Conservation (phyloP, 2,329 filamentous ascomycete species). For the Xylaria sp. region DNA sequence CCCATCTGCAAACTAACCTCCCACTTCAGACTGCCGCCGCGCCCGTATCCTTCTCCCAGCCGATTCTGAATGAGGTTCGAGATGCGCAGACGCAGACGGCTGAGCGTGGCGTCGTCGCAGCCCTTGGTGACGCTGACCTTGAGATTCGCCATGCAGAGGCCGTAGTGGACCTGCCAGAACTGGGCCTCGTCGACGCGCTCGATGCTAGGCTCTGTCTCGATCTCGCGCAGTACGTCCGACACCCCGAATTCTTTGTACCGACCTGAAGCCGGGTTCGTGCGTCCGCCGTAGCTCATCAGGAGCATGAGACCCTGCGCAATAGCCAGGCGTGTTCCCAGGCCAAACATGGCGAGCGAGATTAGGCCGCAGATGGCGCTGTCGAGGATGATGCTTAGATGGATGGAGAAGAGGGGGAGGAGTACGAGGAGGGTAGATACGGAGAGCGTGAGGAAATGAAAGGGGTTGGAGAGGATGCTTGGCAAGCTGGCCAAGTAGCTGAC, state of each 20-base stretch:
- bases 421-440: conserved; percentile 78
- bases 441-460: conserved; percentile 89
- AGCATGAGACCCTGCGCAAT: conserved; percentile 88
- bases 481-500: conserved; percentile 76
- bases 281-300: conserved; percentile 75
- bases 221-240: conserved; percentile 72
- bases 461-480: conserved; percentile 85
- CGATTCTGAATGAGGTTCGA: conserved; percentile 75
- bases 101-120: conserved; percentile 63
- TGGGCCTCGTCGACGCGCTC: conserved; percentile 79
- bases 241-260: conserved; percentile 48
- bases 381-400: conserved; percentile 75
- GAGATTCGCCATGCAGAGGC: conserved; percentile 90
- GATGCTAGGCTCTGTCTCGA: conserved; percentile 73
- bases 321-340: conserved; percentile 76
- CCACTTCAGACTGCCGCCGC: conserved; percentile 75
- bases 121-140: conserved; percentile 66
- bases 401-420: conserved; percentile 72
- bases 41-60: conserved; percentile 81
- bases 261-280: conserved; percentile 19
- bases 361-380: conserved; percentile 76
- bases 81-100: conserved; percentile 69
- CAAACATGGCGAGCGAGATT: conserved; percentile 84
- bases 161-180: conserved; percentile 99
- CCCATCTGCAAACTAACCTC: conserved; percentile 84